Evolutionary conservation across 805 yeast genomes (phyloP).

Genomic region (Wickerhamomyces subpelliculosus): DNA sequence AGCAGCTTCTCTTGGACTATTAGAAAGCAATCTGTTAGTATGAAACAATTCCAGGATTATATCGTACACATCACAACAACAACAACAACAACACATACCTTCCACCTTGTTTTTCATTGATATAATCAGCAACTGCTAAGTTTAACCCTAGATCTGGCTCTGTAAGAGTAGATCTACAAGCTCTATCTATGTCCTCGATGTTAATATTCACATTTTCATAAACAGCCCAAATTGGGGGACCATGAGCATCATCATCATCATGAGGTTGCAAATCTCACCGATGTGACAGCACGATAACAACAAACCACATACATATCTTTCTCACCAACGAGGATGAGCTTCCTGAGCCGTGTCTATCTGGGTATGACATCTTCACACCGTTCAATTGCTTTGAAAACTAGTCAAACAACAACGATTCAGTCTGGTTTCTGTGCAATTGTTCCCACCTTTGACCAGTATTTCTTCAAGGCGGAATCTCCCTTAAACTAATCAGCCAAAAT

Average conservation of each 20-base stretch:
- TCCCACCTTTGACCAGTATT: too few relatives aligned
- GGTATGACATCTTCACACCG: slow-evolving; percentile 7
- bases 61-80: not conserved
- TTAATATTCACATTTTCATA: slow-evolving; percentile 3
- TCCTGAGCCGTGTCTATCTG: slow-evolving; percentile 16
- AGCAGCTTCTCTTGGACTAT: slow-evolving; percentile 85
- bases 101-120: slow-evolving; percentile 87
- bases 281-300: too few relatives aligned
- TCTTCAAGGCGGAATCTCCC: slow-evolving; percentile 2
- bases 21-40: not conserved
- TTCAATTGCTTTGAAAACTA: too few relatives aligned
- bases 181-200: slow-evolving; percentile 47
- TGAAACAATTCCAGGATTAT: not conserved
- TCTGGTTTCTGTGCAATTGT: too few relatives aligned
- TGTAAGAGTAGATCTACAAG: slow-evolving; percentile 71
- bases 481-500: not conserved
- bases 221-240: slow-evolving; percentile 4
- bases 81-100: slow-evolving; percentile 24
- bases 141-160: slow-evolving; percentile 90
- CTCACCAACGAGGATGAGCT: slow-evolving; percentile 28
- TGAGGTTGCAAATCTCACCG: too few relatives aligned
- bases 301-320: slow-evolving; percentile 28
- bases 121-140: slow-evolving; percentile 86
- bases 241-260: too few relatives aligned
- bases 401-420: too few relatives aligned